Evolutionary conservation across 176 grass and related monocot genomes (phyloP).

Genomic region (Alopecurus myosuroides): DNA sequence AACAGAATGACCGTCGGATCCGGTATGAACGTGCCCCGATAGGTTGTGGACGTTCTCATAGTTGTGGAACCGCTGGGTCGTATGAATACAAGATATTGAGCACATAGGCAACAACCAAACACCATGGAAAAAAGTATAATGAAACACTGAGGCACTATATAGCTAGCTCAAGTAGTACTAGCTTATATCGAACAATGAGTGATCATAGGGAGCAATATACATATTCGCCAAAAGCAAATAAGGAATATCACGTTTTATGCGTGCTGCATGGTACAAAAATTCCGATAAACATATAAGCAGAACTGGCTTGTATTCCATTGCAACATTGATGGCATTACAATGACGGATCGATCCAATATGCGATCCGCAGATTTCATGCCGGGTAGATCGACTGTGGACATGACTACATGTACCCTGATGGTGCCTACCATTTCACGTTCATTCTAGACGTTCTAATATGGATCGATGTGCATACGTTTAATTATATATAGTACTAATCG

Average conservation of each 20-base stretch:
- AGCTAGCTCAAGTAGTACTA: no score
- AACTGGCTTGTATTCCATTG: constrained; percentile 5
- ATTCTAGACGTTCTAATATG: neutral
- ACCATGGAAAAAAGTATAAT: no score
- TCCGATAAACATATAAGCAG: neutral
- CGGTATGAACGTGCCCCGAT: no score
- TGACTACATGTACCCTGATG: neutral
- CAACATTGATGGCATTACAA: neutral
- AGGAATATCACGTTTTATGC: neutral
- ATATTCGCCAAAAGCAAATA: neutral
- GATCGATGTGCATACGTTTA: neutral
- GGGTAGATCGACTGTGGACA: no score
- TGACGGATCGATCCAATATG: neutral
- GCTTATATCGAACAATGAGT: no score
- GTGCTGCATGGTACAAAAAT: neutral
- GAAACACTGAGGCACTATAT: no score
- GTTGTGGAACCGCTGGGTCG: no score
- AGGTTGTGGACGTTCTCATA: no score
- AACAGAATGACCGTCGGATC: no score
- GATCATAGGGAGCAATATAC: neutral
- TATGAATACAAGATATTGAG: no score
- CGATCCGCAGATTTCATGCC: neutral
- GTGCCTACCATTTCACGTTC: neutral
- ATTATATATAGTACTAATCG: neutral
- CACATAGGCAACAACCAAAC: no score